Evolutionary conservation across 169 alveolate species (phyloP).

Genomic region (Sarcocystis neurona): DNA sequence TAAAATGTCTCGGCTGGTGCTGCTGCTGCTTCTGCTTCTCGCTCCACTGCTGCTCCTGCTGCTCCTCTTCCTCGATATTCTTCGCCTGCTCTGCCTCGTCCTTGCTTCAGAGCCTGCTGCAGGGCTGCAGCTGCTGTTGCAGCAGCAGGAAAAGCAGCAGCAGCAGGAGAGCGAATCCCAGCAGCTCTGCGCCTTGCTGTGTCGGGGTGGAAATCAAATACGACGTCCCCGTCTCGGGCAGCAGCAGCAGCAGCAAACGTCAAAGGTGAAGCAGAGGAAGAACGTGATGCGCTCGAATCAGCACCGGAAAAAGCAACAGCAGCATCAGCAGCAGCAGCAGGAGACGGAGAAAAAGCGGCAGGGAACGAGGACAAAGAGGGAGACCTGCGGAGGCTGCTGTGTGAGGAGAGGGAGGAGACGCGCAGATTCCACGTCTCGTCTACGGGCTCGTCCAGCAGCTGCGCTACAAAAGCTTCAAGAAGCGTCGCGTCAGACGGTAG

Average conservation of each 20-base stretch:
- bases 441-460: slow-evolving; percentile 12
- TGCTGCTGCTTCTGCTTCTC: background rate
- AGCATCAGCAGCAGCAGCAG: background rate
- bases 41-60: background rate
- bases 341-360: background rate
- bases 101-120: too few species aligned
- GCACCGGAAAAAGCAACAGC: background rate
- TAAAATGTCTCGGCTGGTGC: background rate
- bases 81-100: background rate
- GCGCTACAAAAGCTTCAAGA: slow-evolving; percentile 2
- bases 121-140: background rate
- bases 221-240: background rate
- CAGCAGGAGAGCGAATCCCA: too few species aligned
- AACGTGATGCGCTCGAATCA: background rate
- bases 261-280: background rate
- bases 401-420: background rate
- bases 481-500: slow-evolving; percentile 16
- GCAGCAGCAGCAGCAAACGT: background rate
- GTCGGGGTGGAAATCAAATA: too few species aligned
- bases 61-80: background rate
- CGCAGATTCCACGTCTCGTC: slow-evolving; percentile 1
- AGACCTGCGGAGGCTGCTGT: background rate
- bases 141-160: background rate
- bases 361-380: background rate
- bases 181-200: too few species aligned